These are phyloP conservation scores for Paramecium octaurelia DNA, from an alignment of 73 alveolate genomes.

Conservation along the genomic window DNA sequence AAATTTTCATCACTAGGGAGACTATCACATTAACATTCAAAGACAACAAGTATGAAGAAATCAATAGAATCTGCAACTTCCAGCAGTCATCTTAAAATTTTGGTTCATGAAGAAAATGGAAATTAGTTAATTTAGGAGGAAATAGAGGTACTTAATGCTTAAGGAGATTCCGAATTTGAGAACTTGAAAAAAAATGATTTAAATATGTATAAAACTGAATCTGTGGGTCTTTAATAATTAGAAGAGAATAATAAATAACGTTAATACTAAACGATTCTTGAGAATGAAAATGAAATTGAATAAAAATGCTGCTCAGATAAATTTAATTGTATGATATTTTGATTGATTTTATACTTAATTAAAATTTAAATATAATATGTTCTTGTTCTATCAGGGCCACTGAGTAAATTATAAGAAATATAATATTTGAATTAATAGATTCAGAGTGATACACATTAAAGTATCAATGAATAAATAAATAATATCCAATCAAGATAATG, in stretches of 20 bases:
- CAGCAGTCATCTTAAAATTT: background rate
- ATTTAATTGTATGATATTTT: background rate
- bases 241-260: background rate
- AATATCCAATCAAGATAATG: too few relatives aligned
- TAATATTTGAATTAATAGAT: background rate
- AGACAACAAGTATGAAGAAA: background rate
- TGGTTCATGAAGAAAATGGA: constrained; percentile 8
- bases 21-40: background rate
- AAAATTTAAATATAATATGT: background rate
- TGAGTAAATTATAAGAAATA: too few relatives aligned
- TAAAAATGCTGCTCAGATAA: background rate
- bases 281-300: background rate
- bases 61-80: background rate
- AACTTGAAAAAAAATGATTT: background rate
- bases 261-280: background rate
- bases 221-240: background rate
- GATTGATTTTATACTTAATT: background rate
- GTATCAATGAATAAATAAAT: too few relatives aligned
- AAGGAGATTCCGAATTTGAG: background rate
- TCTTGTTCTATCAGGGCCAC: background rate
- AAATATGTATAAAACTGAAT: background rate
- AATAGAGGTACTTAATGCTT: background rate
- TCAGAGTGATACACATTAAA: too few relatives aligned
- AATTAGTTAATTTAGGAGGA: constrained; percentile 3
- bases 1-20: constrained; percentile 6